Evolutionary conservation across 306 rosid species (phyloP).

Genomic region (Casuarina cunninghamiana): DNA sequence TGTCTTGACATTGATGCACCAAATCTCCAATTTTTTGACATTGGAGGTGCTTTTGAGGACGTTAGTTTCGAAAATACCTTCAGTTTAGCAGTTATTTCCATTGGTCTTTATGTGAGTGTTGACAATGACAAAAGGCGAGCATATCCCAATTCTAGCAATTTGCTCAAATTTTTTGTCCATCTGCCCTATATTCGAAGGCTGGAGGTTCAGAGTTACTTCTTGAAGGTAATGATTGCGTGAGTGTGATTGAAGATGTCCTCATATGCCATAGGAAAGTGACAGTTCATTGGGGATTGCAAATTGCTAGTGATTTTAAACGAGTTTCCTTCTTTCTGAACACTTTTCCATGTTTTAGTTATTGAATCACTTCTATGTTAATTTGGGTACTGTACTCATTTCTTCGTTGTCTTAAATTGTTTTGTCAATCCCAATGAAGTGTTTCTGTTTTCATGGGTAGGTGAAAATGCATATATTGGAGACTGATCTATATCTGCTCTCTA

Average conservation of each 20-base stretch:
- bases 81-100: conserved; percentile 50
- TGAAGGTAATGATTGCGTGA: conserved; percentile 43
- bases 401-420: background rate
- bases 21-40: conserved; percentile 51
- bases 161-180: conserved; percentile 48
- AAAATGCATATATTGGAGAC: background rate
- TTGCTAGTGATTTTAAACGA: background rate
- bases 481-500: conserved; percentile 22
- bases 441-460: conserved; percentile 1
- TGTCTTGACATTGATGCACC: conserved; percentile 53
- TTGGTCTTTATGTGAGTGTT: conserved; percentile 41
- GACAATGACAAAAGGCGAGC: conserved; percentile 28
- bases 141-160: conserved; percentile 38
- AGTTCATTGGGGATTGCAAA: background rate
- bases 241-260: background rate
- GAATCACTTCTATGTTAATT: background rate
- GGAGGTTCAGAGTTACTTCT: conserved; percentile 52
- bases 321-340: background rate
- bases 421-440: conserved; percentile 7
- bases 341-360: background rate
- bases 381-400: background rate
- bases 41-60: conserved; percentile 58
- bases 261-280: background rate
- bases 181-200: conserved; percentile 49
- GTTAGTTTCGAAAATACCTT: conserved; percentile 49